phyloP scores from a whole-genome alignment of 2,329 filamentous ascomycete genomes.

The Thelonectria rubi region DNA sequence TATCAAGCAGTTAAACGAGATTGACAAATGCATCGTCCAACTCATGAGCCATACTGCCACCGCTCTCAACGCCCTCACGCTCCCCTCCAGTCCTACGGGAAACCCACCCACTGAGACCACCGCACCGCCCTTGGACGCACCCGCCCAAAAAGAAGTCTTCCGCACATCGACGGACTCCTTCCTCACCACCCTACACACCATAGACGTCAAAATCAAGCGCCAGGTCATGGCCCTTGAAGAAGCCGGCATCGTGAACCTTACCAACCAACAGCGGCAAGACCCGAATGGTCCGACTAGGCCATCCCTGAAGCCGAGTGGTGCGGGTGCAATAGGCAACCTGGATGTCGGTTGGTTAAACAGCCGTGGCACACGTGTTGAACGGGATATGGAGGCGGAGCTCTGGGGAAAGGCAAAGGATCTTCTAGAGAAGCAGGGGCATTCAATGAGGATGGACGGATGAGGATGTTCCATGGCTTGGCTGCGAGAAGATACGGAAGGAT shows the following conservation, averaged over 20 bases:
- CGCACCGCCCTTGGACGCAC: constrained; percentile 49
- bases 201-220: constrained; percentile 76
- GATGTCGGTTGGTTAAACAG: constrained; percentile 93
- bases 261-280: constrained; percentile 46
- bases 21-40: constrained; percentile 69
- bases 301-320: constrained; percentile 63
- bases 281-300: constrained; percentile 50
- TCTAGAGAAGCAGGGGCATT: constrained; percentile 46
- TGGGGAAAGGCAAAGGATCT: constrained; percentile 61
- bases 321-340: constrained; percentile 67
- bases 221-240: constrained; percentile 81
- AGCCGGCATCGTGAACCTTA: constrained; percentile 73
- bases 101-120: constrained; percentile 26
- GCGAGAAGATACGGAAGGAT: background rate
- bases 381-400: constrained; percentile 84
- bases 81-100: constrained; percentile 32
- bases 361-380: constrained; percentile 80
- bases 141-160: constrained; percentile 65
- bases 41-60: constrained; percentile 57
- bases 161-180: constrained; percentile 71
- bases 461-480: constrained; percentile 2
- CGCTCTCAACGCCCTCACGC: constrained; percentile 57
- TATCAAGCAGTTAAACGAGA: constrained; percentile 80
- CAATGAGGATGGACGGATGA: constrained; percentile 24
- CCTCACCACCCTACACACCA: constrained; percentile 75